A percentile compares a stretch with the other conserved stretches of the same genome.
phyloP scores from a whole-genome alignment of 2,329 filamentous ascomycete genomes.

The Fusarium kyushuense region DNA sequence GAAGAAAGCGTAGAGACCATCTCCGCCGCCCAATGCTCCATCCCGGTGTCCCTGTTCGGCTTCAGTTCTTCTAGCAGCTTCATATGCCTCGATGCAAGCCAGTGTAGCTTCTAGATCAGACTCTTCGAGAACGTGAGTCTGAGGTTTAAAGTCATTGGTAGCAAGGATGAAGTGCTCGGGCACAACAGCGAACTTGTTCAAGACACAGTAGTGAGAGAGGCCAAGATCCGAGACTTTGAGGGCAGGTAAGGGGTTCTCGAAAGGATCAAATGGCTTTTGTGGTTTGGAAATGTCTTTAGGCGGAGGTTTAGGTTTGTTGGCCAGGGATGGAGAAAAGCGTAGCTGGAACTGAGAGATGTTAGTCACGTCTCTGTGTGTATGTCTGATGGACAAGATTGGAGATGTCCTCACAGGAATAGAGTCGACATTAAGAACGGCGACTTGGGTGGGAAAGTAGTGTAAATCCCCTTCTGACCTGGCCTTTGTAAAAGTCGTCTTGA shows the following conservation, averaged over 20 bases:
- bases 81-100: slow-evolving; percentile 71
- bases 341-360: slow-evolving; percentile 72
- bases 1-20: slow-evolving; percentile 73
- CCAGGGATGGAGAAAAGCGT: slow-evolving; percentile 76
- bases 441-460: slow-evolving; percentile 67
- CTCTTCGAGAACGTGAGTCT: slow-evolving; percentile 71
- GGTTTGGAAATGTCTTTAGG: slow-evolving; percentile 47
- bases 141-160: slow-evolving; percentile 72
- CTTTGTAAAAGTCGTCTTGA: slow-evolving; percentile 62
- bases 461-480: slow-evolving; percentile 63
- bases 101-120: slow-evolving; percentile 72
- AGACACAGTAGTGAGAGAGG: slow-evolving; percentile 71
- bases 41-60: slow-evolving; percentile 9
- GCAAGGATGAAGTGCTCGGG: slow-evolving; percentile 78
- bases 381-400: not conserved
- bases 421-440: slow-evolving; percentile 59
- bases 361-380: not conserved
- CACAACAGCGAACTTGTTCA: slow-evolving; percentile 82
- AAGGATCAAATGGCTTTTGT: slow-evolving; percentile 68
- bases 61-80: slow-evolving; percentile 26
- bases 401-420: slow-evolving; percentile 56
- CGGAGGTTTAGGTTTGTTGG: slow-evolving; percentile 71
- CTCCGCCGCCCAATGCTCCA: slow-evolving; percentile 14
- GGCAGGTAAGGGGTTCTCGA: slow-evolving; percentile 68
- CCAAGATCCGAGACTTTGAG: slow-evolving; percentile 66